Evolutionary conservation across 352 stramenopile genomes (phyloP), one percentile per base, ranked within the genome.

Genomic region (Phytophthora parvispora): DNA sequence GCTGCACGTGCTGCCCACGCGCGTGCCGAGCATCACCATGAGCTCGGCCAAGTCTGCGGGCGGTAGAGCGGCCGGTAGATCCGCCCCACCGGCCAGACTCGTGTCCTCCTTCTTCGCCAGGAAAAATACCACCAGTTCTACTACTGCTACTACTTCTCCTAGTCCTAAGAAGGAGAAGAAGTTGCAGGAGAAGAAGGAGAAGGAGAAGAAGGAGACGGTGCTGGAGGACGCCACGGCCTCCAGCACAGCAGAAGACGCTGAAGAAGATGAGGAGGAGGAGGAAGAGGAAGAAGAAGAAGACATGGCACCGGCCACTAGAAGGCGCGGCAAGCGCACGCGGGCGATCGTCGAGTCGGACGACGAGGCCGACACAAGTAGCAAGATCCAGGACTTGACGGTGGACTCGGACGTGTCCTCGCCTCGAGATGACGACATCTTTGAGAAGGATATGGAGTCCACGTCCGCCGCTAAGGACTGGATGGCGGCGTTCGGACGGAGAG

Each of bases 311-410:
- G 64, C 51, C 1, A 64, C 52, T 8, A 81, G 81, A 31, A 69
- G 79, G 15, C 73, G 75, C 18, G 65, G 58, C 10, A 90, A 91
- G 70, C 82, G 84, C 48, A 69, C 81, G 13, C 72, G 85, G 5
- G 81, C 77, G 2, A 93, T 93, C 67, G 69, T 91, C 20, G 85
- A 93, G 42, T 93, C 85, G 7, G 85, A 93, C 12, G 85, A 78
- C 2, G 79, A 86, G 60, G 74, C 9, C 56, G 75, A 80, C 0
- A 48, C 52, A 2, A 60, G 55, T 13, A 56, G 29, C n/a, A 62
- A 72, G 5, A 55, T 69, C 16, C 40, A 75, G 49, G 64, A 67
- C 12, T 62, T 78, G 36, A 63, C 54, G 2, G 64, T 83, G 27
- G 55, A 76, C 10, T 90, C 80, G 16, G 74, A 89, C 43, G 77